phyloP scores from a whole-genome alignment of 2,329 filamentous ascomycete species.

The Aureobasidium musti region DNA sequence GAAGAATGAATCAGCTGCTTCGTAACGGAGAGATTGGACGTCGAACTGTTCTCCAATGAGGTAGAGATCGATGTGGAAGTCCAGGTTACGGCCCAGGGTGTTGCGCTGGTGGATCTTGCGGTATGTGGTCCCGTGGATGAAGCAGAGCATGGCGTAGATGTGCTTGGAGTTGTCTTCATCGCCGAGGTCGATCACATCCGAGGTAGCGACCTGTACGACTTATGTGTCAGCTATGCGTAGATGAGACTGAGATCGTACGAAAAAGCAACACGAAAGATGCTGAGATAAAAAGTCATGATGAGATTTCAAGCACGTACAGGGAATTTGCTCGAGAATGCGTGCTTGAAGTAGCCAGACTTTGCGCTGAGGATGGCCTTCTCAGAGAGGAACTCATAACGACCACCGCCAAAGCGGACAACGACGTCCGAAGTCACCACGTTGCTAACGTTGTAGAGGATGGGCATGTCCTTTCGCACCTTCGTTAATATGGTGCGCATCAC shows the following conservation, averaged over 20 bases:
- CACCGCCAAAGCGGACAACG: slow-evolving; percentile 1
- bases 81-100: neutral
- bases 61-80: slow-evolving; percentile 22
- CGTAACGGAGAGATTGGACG: neutral
- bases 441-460: neutral
- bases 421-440: neutral
- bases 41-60: slow-evolving; percentile 21
- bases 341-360: slow-evolving; percentile 6
- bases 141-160: slow-evolving; percentile 15
- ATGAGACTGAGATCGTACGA: neutral
- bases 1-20: slow-evolving; percentile 1
- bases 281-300: too few relatives aligned
- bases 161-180: slow-evolving; percentile 1
- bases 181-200: slow-evolving; percentile 1
- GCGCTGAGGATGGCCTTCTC: slow-evolving; percentile 11
- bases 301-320: neutral
- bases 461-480: neutral
- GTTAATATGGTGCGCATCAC: neutral
- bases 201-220: neutral
- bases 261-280: neutral
- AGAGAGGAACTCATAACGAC: neutral
- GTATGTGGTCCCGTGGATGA: slow-evolving; percentile 12
- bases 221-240: neutral
- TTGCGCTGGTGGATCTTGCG: neutral
- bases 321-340: slow-evolving; percentile 2